Base-by-base conservation (phyloP, 2,329 filamentous ascomycete species). In the Piedraia hortae region DNA sequence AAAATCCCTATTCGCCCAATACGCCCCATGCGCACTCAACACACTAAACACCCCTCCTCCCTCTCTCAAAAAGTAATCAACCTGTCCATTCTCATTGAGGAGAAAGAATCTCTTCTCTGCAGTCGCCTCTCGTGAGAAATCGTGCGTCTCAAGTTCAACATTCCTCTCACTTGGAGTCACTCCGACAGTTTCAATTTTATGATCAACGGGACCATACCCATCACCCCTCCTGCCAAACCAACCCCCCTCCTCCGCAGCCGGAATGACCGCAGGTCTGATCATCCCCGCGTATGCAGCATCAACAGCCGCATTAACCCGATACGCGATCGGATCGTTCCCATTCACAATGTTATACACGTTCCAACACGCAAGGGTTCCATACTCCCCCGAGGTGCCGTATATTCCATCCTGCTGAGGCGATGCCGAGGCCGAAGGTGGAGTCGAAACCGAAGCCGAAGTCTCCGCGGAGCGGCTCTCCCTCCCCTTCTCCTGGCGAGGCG, bases 271-370 rank as follows among this genome's bases (percentile, higher is more conserved):
- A 10, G 59, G 58, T 44, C 70, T 78, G 19, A 97, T 55, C 22
- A 65, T 65, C 5, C 64, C 54, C 0, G 80, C 69, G 34, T 90
- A 90, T 11, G 57, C 54, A 4, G 64, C 61, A 41, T 97, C 85
- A 18, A 93, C 67, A 3, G 80, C 70, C 11, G 80, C 77, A 36
- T 91, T 97, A 26, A 93, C 61, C 9, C 82, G 59, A 43, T 91
- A 93, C 1, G 80, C 75, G 25, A 97, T 88, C 2, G 85, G 64
- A 30, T 71, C 65, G 28, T 66, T 68, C 15, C 61, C 59, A 32
- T 70, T 65, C 39, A 93, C 62, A 30, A 97, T 61, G 37, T 97
- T 97, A 53, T 93, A 97, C 25, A 97, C 60, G 41, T 93, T 97
- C 47, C 93, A 77, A 2, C 93, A 71, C 1, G 82, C 75, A 13